Evolutionary conservation across 1,139 yeast genomes (phyloP), one percentile per base, ranked within the genome.

Genomic region (Scheffersomyces titani): DNA sequence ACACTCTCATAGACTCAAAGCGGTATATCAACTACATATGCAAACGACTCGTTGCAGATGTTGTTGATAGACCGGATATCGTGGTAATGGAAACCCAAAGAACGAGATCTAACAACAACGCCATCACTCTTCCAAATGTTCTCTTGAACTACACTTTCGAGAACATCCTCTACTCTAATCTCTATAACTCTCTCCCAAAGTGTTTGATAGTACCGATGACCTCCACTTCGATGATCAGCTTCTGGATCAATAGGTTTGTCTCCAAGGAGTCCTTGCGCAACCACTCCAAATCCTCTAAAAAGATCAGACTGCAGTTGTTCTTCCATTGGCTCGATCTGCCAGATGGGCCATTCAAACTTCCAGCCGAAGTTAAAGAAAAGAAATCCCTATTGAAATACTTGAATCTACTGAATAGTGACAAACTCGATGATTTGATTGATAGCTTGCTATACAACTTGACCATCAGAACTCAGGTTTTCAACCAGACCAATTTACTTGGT

Each of bases 341-440:
- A 6, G 18, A 13, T 5, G 40, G 40, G 16, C 22, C 47, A 21
- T 9, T 54, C n/a, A 46, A 46, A 54, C 21, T 51, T 49, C 47
- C 44, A 57, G 6, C 52, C 56, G 36, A 59, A 59, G 48, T 40
- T 55, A 13, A 22, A 54, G 46, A 44, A 54, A 20, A 46, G 22
- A 22, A n/a, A 19, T 13, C 49, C 16, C 44, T 61, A 21, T 51
- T 59, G 49, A 44, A 47, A 30, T 50, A 53, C 62, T 50, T 62
- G 65, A 51, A 55, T 51, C 21, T 64, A 52, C 52, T 51, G 18
- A 51, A 58, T 21, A 58, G 60, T 6, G 65, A 66, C n/a, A 71
- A 78, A 61, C 57, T 72, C 18, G 83, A 78, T 61, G 83, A 78
- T 63, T 70, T 78, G 61, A 66, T 77, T 16, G 83, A 78, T 59